Evolutionary conservation across 352 stramenopile genomes (phyloP), one percentile per base, ranked within the genome.

Genomic region (Globisporangium rhizosaccharum): DNA sequence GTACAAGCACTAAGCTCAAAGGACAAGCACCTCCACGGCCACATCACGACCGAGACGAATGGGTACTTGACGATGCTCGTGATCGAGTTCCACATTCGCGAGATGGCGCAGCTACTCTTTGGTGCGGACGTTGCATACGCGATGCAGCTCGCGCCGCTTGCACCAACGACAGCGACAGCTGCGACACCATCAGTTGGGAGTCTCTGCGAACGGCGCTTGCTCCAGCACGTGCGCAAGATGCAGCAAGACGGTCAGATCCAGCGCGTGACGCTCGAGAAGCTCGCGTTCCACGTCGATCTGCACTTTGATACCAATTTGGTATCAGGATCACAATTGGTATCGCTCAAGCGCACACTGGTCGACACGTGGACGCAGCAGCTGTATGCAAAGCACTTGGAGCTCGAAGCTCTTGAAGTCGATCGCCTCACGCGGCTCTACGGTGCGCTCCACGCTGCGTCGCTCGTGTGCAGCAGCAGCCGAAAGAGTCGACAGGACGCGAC

Each of bases 21-120:
- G 18, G 14, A 58, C 33, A 39, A 10, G 33, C 33, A 8, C 12
- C 65, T 60, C 33, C 60, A 75, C 51, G 62, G 33, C 4, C 42
- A 17, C 23, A 45, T 67, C n/a, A 66, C 75, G 26, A 63, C 72
- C 53, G 62, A 75, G 18, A 79, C 81, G 26, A 76, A 89, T 36
- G 82, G 82, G 10, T 91, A 91, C 49, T 54, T 86, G 51, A 85
- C 73, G 54, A 75, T 72, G 4, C 57, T 76, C 45, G 64, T 66
- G n/a, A 46, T 88, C 8, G 59, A 76, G 7, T 86, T 88, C 46
- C 82, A 91, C 49, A 62, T 91, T 1, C 67, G 75, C 8, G 79
- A 82, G 44, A 64, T 82, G 50, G 82, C 79, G 4, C 55, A 74
- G 17, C 30, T 28, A 6, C 55, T 75, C 5, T 66, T 73, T 23